Percentiles rank a stretch among this genome's conserved stretches.
Evolutionary conservation across 108 stramenopile species (phyloP).

Genomic region (Bacterosira constricta): DNA sequence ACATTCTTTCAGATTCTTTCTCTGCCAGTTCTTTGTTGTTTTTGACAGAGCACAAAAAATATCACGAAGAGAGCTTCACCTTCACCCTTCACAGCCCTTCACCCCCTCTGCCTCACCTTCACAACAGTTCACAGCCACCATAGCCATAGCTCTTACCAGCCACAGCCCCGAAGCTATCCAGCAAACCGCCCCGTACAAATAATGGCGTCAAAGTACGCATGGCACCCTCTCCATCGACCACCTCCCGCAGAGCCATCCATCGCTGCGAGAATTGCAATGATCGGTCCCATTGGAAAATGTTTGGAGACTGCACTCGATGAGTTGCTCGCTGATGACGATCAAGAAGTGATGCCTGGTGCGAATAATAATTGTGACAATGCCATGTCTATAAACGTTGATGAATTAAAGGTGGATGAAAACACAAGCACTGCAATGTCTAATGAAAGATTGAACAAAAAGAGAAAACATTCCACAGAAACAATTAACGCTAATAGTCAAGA

Average conservation of each 20-base stretch:
- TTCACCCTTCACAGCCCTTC: too few relatives aligned
- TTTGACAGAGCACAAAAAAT: too few relatives aligned
- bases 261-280: constrained; percentile 26
- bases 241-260: constrained; percentile 24
- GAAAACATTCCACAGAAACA: background rate
- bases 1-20: too few relatives aligned
- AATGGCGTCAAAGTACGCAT: constrained; percentile 16
- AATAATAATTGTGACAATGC: background rate
- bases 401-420: background rate
- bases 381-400: background rate
- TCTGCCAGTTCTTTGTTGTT: too few relatives aligned
- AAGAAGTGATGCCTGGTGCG: background rate
- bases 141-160: too few relatives aligned
- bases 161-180: too few relatives aligned
- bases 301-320: constrained; percentile 41
- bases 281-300: constrained; percentile 43
- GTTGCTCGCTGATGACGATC: constrained; percentile 22
- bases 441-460: too few relatives aligned
- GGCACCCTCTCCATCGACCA: constrained; percentile 40
- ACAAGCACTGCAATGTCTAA: too few relatives aligned
- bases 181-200: too few relatives aligned
- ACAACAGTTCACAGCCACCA: too few relatives aligned
- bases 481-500: background rate
- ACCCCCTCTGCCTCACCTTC: too few relatives aligned
- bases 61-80: too few relatives aligned